These are phyloP conservation scores for Erythrobasidium yunnanense DNA, from an alignment of 768 basidiomycete species.

Conservation along the genomic window DNA sequence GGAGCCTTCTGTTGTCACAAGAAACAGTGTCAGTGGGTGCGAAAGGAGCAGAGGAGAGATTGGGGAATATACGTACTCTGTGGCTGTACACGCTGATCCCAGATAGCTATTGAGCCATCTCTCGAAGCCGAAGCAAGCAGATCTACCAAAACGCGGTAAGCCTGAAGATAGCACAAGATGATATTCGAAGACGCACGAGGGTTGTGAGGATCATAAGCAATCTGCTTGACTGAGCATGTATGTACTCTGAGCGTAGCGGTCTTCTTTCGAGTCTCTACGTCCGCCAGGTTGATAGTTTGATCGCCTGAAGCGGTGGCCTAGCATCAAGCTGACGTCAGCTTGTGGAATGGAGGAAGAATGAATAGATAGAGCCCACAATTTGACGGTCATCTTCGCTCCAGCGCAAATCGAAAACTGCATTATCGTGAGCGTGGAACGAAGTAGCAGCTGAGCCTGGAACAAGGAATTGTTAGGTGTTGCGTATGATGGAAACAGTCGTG, in stretches of 20 bases:
- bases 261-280: slow-evolving; percentile 31
- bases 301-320: slow-evolving; percentile 40
- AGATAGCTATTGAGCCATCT: slow-evolving; percentile 38
- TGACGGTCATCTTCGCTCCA: slow-evolving; percentile 37
- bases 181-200: slow-evolving; percentile 28
- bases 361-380: slow-evolving; percentile 26
- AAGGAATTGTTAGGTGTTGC: neutral
- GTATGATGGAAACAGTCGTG: neutral
- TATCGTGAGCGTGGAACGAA: slow-evolving; percentile 35
- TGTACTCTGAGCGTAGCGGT: slow-evolving; percentile 35
- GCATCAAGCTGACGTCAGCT: neutral
- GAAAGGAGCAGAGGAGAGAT: neutral
- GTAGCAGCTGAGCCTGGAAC: slow-evolving; percentile 23
- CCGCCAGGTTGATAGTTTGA: slow-evolving; percentile 33
- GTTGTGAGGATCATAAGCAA: slow-evolving; percentile 37
- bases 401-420: slow-evolving; percentile 40
- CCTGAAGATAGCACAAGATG: neutral
- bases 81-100: slow-evolving; percentile 34
- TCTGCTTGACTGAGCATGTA: slow-evolving; percentile 37
- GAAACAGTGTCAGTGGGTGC: neutral
- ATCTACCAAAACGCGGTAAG: slow-evolving; percentile 23
- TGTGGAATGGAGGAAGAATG: neutral
- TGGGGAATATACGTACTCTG: neutral
- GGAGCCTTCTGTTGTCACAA: neutral
- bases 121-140: slow-evolving; percentile 39